Evolutionary conservation across 2,329 filamentous ascomycete genomes (phyloP).

Genomic region (Tympanopsis confertula): DNA sequence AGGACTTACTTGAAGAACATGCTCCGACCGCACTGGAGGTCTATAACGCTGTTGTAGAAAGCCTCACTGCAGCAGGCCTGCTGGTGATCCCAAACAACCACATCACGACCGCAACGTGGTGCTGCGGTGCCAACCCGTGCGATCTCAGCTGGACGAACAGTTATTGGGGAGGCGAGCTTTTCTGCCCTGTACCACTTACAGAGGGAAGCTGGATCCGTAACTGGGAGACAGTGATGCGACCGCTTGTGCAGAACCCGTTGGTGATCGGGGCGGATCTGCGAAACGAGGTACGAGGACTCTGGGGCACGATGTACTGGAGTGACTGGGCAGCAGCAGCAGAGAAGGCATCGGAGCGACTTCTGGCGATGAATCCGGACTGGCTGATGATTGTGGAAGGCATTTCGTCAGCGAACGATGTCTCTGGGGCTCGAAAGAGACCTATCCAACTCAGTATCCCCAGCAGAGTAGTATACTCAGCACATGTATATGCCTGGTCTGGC

Average conservation of each 20-base stretch:
- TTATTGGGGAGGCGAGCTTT: too few species aligned
- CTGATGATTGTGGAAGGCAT: not conserved
- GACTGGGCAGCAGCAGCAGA: not conserved
- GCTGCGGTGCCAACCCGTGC: constrained; percentile 57
- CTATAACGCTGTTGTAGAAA: constrained; percentile 42
- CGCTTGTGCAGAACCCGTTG: not conserved
- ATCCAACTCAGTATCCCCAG: not conserved
- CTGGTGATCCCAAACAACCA: constrained; percentile 61
- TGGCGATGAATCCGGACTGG: not conserved
- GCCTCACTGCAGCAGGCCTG: constrained; percentile 49
- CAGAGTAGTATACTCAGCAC: not conserved
- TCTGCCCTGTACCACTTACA: not conserved
- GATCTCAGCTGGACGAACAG: constrained; percentile 58
- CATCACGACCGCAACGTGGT: constrained; percentile 59
- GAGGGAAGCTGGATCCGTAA: not conserved
- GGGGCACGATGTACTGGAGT: not conserved
- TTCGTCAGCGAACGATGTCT: not conserved
- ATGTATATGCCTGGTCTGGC: not conserved
- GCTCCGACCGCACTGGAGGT: constrained; percentile 54
- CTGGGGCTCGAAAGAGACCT: not conserved
- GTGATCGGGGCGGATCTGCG: not conserved
- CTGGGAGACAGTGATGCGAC: not conserved
- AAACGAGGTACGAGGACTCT: not conserved
- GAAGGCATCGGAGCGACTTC: not conserved
- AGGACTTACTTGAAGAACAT: constrained; percentile 40